Conservation (phyloP, 2,329 filamentous ascomycete genomes). For the Penicillium rolfsii region DNA sequence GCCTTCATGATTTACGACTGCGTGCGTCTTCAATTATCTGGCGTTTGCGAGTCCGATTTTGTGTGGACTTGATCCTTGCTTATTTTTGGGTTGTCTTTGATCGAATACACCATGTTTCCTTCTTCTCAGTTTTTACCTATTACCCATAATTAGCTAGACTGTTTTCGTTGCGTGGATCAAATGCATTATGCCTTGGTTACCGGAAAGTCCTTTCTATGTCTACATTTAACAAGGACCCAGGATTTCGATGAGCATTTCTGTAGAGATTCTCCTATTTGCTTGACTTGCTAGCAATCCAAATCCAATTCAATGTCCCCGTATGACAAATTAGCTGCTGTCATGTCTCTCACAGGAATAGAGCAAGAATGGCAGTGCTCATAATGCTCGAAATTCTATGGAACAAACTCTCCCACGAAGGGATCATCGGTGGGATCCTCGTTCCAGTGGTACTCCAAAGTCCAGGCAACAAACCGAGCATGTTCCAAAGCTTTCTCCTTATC, state of each 20-base stretch:
- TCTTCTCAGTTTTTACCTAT: not conserved
- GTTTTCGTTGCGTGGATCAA: not conserved
- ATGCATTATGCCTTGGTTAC: not conserved
- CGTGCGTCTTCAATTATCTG: slow-evolving; percentile 6
- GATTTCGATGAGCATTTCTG: too few species aligned
- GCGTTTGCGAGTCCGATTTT: slow-evolving; percentile 8
- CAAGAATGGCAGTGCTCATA: too few species aligned
- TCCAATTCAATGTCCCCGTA: too few species aligned
- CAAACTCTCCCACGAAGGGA: not conserved
- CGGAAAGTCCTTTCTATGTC: not conserved
- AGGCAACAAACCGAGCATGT: not conserved
- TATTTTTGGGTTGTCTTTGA: slow-evolving; percentile 1
- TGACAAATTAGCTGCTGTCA: too few species aligned
- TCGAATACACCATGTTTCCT: slow-evolving; percentile 10
- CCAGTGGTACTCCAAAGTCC: slow-evolving; percentile 1
- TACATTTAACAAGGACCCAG: too few species aligned
- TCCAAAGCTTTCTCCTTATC: not conserved
- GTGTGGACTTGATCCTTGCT: not conserved
- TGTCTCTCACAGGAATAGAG: too few species aligned
- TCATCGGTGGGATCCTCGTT: not conserved
- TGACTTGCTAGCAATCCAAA: too few species aligned
- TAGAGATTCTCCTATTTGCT: too few species aligned
- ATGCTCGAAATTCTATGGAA: not conserved
- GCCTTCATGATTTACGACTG: slow-evolving; percentile 16
- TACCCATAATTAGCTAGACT: slow-evolving; percentile 8